Evolutionary conservation across 1,139 yeast genomes (phyloP).

Genomic region (Kodamaea arcana): DNA sequence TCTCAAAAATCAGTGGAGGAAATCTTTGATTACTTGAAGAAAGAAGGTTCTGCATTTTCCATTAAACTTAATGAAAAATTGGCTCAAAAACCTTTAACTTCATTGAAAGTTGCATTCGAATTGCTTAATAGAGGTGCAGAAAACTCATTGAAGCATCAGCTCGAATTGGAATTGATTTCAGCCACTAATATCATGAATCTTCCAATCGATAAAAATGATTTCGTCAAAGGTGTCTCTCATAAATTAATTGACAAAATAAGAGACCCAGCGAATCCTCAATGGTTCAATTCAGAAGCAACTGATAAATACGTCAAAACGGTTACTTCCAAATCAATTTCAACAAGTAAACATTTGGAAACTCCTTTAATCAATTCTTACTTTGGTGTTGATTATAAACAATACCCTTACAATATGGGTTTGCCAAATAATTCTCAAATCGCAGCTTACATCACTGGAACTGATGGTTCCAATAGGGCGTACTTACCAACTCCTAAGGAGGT

Average conservation of each 20-base stretch:
- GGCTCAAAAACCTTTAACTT: constrained; percentile 65
- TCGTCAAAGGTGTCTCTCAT: constrained; percentile 72
- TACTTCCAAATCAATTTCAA: constrained; percentile 21
- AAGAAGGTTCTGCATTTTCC: constrained; percentile 68
- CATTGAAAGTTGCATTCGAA: constrained; percentile 70
- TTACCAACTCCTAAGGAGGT: constrained; percentile 69
- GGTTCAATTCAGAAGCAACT: constrained; percentile 35
- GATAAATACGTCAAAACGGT: constrained; percentile 20
- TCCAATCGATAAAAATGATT: constrained; percentile 55
- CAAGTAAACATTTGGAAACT: constrained; percentile 26
- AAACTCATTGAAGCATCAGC: constrained; percentile 59
- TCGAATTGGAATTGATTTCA: constrained; percentile 69
- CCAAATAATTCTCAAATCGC: constrained; percentile 64
- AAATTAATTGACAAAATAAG: constrained; percentile 65
- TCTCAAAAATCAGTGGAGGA: constrained; percentile 55
- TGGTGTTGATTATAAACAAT: constrained; percentile 52
- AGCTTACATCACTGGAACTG: constrained; percentile 60
- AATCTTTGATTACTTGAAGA: constrained; percentile 53
- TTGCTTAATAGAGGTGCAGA: constrained; percentile 61
- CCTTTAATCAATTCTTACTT: constrained; percentile 44
- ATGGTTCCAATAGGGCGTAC: constrained; percentile 57
- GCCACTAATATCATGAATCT: constrained; percentile 71
- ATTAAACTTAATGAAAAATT: constrained; percentile 52
- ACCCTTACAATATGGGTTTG: constrained; percentile 78
- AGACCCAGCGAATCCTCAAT: constrained; percentile 45